Base-by-base conservation (phyloP, 495 filamentous ascomycete genomes). In the Monascus purpureus region DNA sequence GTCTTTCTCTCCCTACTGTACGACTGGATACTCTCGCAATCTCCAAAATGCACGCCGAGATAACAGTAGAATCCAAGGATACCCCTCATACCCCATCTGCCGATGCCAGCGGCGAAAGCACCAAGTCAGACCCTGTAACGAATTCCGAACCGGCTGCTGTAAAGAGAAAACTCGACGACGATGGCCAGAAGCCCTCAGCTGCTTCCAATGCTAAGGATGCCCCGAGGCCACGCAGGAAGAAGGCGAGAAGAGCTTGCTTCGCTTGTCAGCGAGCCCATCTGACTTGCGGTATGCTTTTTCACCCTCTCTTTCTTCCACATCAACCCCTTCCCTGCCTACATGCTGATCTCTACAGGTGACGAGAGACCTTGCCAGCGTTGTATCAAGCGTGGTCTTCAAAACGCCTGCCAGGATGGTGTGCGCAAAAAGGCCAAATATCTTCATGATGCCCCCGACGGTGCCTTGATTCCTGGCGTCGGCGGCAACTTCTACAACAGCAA, bases 341-440 rank as follows among this genome's bases (percentile, higher is more conserved):
- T 8, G 33, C 35, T 42, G 18, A 31, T 13, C 8, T 14, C 25
- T n/a, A 13, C 46, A 83, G 78, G 77, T 47, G 79, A 84, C 41
- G 86, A 97, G 51, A 69, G 90, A 42, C 90, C 90, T 29, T 97
- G 90, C 55, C 72, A 83, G 45, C 71, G 90, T 47, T 97, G 90
- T 57, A 82, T 94, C 39, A 94, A 94, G 53, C 79, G 88, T 28
- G 82, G 83, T 13, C 70, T 95, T 28, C 80, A 83, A 39, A 83
- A 93, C 51, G 70, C 69, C 24, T 97, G 90, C 51, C 83, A 93
- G 49, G 90, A 97, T 47, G 90, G 90, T 25, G 84, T 94, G 24
- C 80, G 90, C 38, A 96, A 97, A 58, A 97, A 96, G 66, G 90
- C 90, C 40, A 97, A 97, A 53, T 97, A 97, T 61, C 78, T 97